Conservation (phyloP, 2,329 filamentous ascomycete genomes). For the Penicillium sp. region DNA sequence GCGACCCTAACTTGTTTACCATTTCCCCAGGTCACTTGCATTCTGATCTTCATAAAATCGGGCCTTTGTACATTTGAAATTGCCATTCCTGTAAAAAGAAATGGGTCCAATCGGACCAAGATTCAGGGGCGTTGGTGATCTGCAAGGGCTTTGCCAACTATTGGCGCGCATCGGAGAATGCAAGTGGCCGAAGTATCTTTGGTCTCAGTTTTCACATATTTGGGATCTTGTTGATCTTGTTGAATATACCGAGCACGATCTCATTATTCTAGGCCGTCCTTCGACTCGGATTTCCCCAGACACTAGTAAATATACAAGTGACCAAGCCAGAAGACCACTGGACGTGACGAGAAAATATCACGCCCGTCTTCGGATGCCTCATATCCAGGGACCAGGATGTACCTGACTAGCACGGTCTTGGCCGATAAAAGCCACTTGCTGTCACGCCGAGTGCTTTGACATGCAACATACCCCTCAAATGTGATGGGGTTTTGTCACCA, state of each 20-base stretch:
- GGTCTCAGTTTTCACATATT: background rate
- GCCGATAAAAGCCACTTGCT: background rate
- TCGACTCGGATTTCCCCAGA: background rate
- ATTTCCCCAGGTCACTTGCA: background rate
- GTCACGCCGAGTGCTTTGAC: constrained; percentile 4
- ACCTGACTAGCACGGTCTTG: background rate
- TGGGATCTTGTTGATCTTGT: background rate
- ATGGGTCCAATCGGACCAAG: background rate
- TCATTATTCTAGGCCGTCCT: background rate
- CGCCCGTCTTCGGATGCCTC: background rate
- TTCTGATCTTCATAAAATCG: background rate
- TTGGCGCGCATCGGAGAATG: constrained; percentile 15
- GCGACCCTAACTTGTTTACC: constrained; percentile 1
- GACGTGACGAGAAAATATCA: background rate
- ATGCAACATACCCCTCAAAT: constrained; percentile 8
- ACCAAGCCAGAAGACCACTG: constrained; percentile 6
- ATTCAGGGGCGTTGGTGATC: constrained; percentile 10
- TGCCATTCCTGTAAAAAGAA: background rate
- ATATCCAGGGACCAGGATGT: background rate
- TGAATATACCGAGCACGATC: background rate
- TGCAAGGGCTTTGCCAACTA: constrained; percentile 8
- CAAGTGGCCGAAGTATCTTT: background rate
- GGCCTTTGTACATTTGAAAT: background rate
- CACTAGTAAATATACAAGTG: background rate
- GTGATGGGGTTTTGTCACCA: background rate